A percentile compares a stretch with the other conserved stretches of the same genome.
Evolutionary conservation across 495 filamentous ascomycete genomes (phyloP).

Genomic region (Clohesyomyces aquaticus): DNA sequence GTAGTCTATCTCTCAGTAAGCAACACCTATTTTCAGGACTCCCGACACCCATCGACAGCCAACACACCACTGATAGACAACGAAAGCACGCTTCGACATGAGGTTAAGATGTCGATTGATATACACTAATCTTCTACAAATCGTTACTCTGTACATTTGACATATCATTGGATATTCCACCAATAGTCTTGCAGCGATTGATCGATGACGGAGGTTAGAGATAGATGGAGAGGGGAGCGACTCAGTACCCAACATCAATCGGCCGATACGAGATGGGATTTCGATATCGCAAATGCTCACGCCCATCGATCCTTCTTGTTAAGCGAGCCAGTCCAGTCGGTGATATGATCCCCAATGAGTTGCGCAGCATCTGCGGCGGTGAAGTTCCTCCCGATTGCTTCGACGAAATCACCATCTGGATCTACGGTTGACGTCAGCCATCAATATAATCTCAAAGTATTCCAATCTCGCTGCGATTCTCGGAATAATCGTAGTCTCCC

Average conservation of each 20-base stretch:
- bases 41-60: too few relatives aligned
- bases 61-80: too few relatives aligned
- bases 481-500: too few relatives aligned
- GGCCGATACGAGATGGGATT: too few relatives aligned
- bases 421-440: slow-evolving; percentile 55
- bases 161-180: too few relatives aligned
- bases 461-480: neutral
- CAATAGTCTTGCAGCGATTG: neutral
- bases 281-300: too few relatives aligned
- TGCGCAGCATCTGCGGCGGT: slow-evolving; percentile 82
- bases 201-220: too few relatives aligned
- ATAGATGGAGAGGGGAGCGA: neutral
- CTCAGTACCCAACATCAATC: neutral
- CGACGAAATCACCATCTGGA: slow-evolving; percentile 96
- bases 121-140: neutral
- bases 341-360: slow-evolving; percentile 84
- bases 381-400: slow-evolving; percentile 93
- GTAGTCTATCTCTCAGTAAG: too few relatives aligned
- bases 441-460: slow-evolving; percentile 23
- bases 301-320: slow-evolving; percentile 43
- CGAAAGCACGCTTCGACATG: too few relatives aligned
- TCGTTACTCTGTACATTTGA: neutral
- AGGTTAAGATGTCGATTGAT: neutral
- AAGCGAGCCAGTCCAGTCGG: slow-evolving; percentile 75
- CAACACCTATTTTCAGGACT: too few relatives aligned